A percentile compares a stretch with the other conserved stretches of the same genome.
Conservation (phyloP, 148 eudicot species). For the Camellia lanceoleosa region DNA sequence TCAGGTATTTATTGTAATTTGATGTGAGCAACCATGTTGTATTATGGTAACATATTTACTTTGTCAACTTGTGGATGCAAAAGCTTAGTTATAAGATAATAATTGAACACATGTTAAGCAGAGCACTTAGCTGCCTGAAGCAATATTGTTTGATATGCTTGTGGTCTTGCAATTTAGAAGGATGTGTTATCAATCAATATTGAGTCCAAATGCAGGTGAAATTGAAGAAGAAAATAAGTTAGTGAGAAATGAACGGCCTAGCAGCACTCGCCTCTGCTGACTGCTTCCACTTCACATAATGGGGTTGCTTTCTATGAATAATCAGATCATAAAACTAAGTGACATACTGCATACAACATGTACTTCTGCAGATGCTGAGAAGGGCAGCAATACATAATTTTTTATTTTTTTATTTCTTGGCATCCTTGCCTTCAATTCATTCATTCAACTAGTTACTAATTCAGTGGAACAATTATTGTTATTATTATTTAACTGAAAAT, state of each 20-base stretch:
- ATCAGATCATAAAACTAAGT: no score
- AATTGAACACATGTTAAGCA: neutral
- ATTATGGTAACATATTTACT: neutral
- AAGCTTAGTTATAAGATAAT: neutral
- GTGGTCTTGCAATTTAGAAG: neutral
- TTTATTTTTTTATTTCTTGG: no score
- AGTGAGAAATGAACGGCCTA: neutral
- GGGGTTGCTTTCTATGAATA: neutral
- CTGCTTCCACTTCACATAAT: neutral
- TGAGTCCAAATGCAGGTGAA: neutral
- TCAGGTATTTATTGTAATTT: slow-evolving; percentile 60
- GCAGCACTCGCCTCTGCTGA: no score
- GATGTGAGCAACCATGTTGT: neutral
- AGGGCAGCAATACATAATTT: no score
- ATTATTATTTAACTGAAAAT: neutral
- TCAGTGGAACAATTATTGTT: no score
- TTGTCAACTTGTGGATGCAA: neutral
- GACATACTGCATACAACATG: no score
- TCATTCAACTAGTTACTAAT: no score
- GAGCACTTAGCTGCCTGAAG: neutral
- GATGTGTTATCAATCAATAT: neutral
- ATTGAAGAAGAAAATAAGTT: neutral
- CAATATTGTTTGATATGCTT: neutral
- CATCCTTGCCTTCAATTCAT: no score
- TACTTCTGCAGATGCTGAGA: no score